Evolutionary conservation across 2,329 filamentous ascomycete species (phyloP).

Genomic region (Aphanocladium album): DNA sequence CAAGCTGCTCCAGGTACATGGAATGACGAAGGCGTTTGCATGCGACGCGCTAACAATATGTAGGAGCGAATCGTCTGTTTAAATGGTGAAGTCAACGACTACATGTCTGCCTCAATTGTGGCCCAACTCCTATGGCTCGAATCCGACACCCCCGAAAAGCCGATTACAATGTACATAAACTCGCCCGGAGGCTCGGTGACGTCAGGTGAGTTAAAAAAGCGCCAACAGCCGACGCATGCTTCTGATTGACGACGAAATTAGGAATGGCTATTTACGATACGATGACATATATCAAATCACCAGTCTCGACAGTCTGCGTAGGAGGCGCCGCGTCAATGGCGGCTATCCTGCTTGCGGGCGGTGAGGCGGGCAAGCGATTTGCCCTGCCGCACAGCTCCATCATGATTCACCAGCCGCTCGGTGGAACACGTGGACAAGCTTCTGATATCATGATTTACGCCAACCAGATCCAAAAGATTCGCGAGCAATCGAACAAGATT

Average conservation of each 20-base stretch:
- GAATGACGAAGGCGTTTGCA: neutral
- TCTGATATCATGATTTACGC: conserved; percentile 94
- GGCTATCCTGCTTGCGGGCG: conserved; percentile 79
- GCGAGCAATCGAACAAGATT: conserved; percentile 83
- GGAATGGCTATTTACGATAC: conserved; percentile 94
- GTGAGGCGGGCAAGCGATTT: conserved; percentile 77
- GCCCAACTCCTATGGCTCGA: conserved; percentile 97
- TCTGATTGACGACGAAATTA: conserved; percentile 10
- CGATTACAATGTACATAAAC: conserved; percentile 97
- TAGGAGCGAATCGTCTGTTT: conserved; percentile 91
- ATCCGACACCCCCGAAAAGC: conserved; percentile 89
- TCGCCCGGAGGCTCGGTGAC: conserved; percentile 91
- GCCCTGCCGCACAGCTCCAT: conserved; percentile 89
- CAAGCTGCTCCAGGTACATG: conserved; percentile 63
- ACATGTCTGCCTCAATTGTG: conserved; percentile 86
- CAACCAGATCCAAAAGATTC: conserved; percentile 86
- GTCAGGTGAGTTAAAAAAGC: conserved; percentile 35
- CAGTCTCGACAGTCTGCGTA: conserved; percentile 91
- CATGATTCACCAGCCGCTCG: conserved; percentile 95
- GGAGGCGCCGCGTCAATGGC: conserved; percentile 96
- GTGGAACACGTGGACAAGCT: conserved; percentile 60
- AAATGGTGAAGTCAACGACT: conserved; percentile 87
- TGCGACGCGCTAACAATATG: conserved; percentile 5
- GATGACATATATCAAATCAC: conserved; percentile 92
- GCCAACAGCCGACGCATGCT: neutral